Conservation (phyloP, 1,139 yeast genomes). For the Blastobotrys buckinghamii region DNA sequence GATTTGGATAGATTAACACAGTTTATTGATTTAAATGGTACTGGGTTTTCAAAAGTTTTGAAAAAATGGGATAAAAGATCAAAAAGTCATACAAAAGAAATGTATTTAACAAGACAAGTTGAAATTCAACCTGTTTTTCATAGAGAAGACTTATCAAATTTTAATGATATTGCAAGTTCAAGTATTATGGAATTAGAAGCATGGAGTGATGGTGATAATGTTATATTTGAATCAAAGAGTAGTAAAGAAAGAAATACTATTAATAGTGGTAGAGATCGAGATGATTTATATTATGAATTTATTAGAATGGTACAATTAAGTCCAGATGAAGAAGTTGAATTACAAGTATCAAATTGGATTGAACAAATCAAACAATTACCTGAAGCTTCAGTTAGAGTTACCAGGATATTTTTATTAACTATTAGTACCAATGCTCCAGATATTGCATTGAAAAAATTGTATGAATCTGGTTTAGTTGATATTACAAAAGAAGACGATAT, state of each 20-base stretch:
- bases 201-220: constrained; percentile 66
- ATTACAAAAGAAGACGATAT: constrained; percentile 39
- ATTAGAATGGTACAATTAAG: constrained; percentile 38
- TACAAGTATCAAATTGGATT: constrained; percentile 39
- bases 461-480: constrained; percentile 36
- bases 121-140: constrained; percentile 96
- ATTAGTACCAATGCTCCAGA: constrained; percentile 44
- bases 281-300: constrained; percentile 63
- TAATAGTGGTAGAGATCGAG: constrained; percentile 31
- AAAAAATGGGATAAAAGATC: constrained; percentile 98
- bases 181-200: constrained; percentile 81
- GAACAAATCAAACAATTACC: constrained; percentile 44
- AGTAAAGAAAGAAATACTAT: constrained; percentile 11
- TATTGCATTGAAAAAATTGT: constrained; percentile 36
- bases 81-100: constrained; percentile 87
- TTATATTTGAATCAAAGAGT: constrained; percentile 28
- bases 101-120: constrained; percentile 86
- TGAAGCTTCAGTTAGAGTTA: constrained; percentile 43
- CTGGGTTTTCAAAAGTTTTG: constrained; percentile 90
- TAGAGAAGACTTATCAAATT: constrained; percentile 74
- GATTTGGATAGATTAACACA: constrained; percentile 86
- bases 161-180: constrained; percentile 76
- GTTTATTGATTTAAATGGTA: constrained; percentile 87
- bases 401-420: constrained; percentile 60
- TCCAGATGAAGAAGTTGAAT: constrained; percentile 18